These are phyloP conservation scores for Geotrichum restrictum DNA, from an alignment of 1,139 yeast genomes.

Conservation along the genomic window DNA sequence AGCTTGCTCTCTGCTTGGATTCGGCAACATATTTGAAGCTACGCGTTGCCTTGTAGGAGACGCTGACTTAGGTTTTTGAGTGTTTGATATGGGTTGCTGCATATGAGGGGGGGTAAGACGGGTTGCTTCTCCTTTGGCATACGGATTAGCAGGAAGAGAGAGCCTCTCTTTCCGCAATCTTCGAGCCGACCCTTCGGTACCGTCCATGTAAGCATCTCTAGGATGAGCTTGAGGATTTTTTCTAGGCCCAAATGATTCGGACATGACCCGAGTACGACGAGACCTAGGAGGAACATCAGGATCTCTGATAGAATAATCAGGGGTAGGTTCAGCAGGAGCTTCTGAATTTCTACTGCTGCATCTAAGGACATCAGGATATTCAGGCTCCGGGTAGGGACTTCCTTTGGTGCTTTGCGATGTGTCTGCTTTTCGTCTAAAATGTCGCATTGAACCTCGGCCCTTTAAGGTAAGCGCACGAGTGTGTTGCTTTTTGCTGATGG, in stretches of 20 bases:
- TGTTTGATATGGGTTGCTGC: not conserved
- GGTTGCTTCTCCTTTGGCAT: not conserved
- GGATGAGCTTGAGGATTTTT: not conserved
- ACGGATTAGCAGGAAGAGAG: constrained; percentile 14
- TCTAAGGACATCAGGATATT: constrained; percentile 17
- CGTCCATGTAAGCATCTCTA: not conserved
- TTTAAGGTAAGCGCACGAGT: constrained; percentile 29
- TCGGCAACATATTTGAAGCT: constrained; percentile 2
- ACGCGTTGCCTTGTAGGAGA: constrained; percentile 8
- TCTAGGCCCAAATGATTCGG: constrained; percentile 3
- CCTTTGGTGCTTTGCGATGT: not conserved
- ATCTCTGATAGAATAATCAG: too few relatives aligned
- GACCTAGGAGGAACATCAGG: too few relatives aligned
- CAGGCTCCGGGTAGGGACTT: constrained; percentile 13
- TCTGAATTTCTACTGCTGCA: constrained; percentile 15
- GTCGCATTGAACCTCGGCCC: constrained; percentile 30
- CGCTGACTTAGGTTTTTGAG: not conserved
- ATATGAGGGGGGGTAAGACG: constrained; percentile 6
- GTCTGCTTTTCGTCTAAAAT: constrained; percentile 21
- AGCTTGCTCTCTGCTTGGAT: not conserved
- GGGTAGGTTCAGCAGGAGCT: not conserved
- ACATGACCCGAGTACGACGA: not conserved
- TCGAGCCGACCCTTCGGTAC: not conserved
- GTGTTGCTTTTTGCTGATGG: constrained; percentile 32
- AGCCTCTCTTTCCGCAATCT: constrained; percentile 4